Percentiles rank a stretch among this genome's conserved stretches.
Conservation (phyloP, 768 basidiomycete genomes). For the Amanita molliuscula region DNA sequence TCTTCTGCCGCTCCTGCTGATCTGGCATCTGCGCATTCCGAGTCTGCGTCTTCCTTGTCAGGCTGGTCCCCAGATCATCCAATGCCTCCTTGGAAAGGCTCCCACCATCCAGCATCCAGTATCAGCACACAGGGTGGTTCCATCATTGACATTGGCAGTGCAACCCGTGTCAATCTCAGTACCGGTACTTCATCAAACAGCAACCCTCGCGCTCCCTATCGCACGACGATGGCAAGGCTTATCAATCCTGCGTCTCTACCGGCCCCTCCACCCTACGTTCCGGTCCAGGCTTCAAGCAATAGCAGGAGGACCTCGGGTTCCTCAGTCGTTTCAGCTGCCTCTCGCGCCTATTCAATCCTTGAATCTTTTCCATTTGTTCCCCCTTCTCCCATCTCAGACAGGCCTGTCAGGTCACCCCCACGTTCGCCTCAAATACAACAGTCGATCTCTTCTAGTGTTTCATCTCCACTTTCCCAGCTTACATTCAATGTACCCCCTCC, state of each 20-base stretch:
- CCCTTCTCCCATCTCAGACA: constrained; percentile 80
- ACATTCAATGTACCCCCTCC: constrained; percentile 28
- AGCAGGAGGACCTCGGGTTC: constrained; percentile 49
- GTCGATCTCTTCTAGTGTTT: constrained; percentile 36
- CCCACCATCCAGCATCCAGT: constrained; percentile 43
- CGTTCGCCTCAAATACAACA: constrained; percentile 64
- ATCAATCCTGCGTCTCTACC: constrained; percentile 39
- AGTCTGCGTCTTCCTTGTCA: constrained; percentile 15
- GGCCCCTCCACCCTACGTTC: constrained; percentile 58
- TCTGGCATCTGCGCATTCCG: constrained; percentile 14
- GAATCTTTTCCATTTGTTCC: constrained; percentile 87
- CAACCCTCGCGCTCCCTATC: constrained; percentile 35
- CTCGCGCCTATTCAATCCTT: constrained; percentile 74
- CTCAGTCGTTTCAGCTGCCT: constrained; percentile 57
- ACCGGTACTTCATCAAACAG: constrained; percentile 23
- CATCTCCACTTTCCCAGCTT: constrained; percentile 53
- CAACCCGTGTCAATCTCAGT: constrained; percentile 54
- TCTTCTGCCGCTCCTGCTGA: constrained; percentile 27
- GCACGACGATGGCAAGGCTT: constrained; percentile 55
- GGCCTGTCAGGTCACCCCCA: constrained; percentile 65
- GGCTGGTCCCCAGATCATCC: constrained; percentile 30
- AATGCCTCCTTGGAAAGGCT: constrained; percentile 29
- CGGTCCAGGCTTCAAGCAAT: constrained; percentile 39
- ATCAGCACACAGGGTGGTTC: constrained; percentile 54
- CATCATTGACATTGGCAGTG: constrained; percentile 49